Conservation (phyloP, 768 basidiomycete species). For the Ramaria sp. region DNA sequence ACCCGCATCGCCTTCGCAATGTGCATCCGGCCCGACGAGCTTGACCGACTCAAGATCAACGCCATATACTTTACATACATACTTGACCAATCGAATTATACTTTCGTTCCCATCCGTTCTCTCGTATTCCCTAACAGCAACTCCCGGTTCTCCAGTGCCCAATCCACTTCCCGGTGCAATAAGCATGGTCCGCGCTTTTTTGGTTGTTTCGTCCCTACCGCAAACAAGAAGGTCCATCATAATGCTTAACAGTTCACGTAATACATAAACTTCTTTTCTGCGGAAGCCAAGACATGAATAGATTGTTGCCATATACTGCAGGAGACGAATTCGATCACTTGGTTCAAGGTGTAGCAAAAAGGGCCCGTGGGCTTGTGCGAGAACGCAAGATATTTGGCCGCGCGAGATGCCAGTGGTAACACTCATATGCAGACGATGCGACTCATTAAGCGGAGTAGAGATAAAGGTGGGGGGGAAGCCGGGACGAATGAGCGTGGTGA, state of each 20-base stretch:
- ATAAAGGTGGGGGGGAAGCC: constrained; percentile 49
- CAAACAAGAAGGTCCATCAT: constrained; percentile 80
- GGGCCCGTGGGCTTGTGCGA: constrained; percentile 76
- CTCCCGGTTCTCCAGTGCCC: constrained; percentile 41
- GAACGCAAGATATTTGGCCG: constrained; percentile 47
- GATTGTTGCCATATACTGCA: constrained; percentile 61
- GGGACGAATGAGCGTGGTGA: constrained; percentile 63
- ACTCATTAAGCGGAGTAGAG: constrained; percentile 40
- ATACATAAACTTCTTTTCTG: constrained; percentile 79
- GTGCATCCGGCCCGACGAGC: constrained; percentile 23
- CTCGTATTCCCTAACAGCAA: constrained; percentile 67
- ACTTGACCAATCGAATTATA: constrained; percentile 60
- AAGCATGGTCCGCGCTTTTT: constrained; percentile 6
- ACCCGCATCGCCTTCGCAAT: constrained; percentile 13
- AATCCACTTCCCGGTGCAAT: constrained; percentile 29
- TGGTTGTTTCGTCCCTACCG: constrained; percentile 45
- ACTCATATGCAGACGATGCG: constrained; percentile 41
- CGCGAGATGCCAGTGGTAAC: constrained; percentile 61
- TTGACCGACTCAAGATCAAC: constrained; percentile 68
- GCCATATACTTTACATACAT: constrained; percentile 71
- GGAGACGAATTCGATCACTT: constrained; percentile 59
- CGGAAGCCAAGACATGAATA: constrained; percentile 75
- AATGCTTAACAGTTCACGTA: constrained; percentile 79
- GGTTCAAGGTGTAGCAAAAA: constrained; percentile 76
- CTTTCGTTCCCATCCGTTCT: constrained; percentile 72